A percentile compares a stretch with the other conserved stretches of the same genome.
Conservation (phyloP, 164 flowering plant genomes). For the Vitis riparia region DNA sequence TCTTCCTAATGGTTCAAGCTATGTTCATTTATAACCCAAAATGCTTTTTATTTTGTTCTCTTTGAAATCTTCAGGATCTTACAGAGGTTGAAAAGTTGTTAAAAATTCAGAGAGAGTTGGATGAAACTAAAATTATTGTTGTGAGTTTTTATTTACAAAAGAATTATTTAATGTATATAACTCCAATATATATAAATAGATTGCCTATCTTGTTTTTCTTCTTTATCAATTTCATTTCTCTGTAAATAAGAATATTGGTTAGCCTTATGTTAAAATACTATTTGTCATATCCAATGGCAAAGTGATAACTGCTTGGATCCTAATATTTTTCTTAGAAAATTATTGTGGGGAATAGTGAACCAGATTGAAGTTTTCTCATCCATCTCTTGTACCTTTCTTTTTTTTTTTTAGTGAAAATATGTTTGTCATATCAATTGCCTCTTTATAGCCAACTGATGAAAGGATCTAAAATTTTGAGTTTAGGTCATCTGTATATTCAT, state of each 20-base stretch:
- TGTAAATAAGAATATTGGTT: neutral
- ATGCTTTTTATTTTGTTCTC: neutral
- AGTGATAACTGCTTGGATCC: too few species aligned
- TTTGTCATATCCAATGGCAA: too few species aligned
- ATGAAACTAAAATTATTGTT: constrained; percentile 97
- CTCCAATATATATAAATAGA: neutral
- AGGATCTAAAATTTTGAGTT: too few species aligned
- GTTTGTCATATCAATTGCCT: too few species aligned
- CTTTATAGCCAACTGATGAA: too few species aligned
- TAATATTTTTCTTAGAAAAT: too few species aligned
- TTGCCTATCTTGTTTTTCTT: neutral
- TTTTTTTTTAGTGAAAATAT: too few species aligned
- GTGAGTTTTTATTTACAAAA: constrained; percentile 44
- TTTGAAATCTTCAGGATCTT: constrained; percentile 63
- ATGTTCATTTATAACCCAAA: neutral
- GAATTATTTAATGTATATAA: neutral
- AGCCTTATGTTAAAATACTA: too few species aligned
- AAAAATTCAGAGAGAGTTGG: constrained; percentile 94
- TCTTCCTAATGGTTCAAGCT: neutral
- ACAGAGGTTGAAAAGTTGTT: constrained; percentile 96
- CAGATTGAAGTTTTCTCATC: too few species aligned
- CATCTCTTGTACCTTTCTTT: too few species aligned
- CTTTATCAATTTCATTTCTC: neutral
- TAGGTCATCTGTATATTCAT: too few species aligned
- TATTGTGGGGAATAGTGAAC: too few species aligned